Evolutionary conservation across 192 early-diverging fungal species (phyloP), one percentile per base, ranked within the genome.

Genomic region (Linnemannia hyalina): DNA sequence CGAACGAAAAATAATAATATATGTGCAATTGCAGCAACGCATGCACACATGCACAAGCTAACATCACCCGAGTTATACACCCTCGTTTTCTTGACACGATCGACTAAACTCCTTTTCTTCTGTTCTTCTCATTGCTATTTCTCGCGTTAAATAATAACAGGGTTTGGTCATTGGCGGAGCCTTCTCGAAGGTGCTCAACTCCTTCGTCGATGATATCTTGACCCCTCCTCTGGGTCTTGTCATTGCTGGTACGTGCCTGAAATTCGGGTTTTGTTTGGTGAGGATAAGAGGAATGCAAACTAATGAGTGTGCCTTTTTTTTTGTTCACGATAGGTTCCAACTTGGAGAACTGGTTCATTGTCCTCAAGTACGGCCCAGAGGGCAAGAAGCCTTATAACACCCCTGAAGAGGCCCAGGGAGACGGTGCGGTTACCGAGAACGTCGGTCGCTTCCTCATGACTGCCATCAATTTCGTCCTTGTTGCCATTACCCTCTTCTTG

Each of bases 151-250:
- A 63, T 38, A 73, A 69, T 36, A 9, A 73, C 52, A 80, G 85
- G 88, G 88, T 89, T 79, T 89, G n/a, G 82, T 89, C 55, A 80
- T 89, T 80, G 88, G 88, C 0, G 76, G 82, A 22, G 88, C 85
- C 4, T 89, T 89, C 82, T 87, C 88, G 22, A 76, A 55, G 13
- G 77, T 87, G 29, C 76, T 89, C 68, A 57, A 69, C 35, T 84
- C 82, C 26, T 87, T 89, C 35, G 88, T 89, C 29, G 85, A 81
- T 70, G 89, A 89, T 70, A 89, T 89, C 75, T 72, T 87, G 73
- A 81, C 80, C 23, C 89, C 89, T 77, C 89, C 89, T 20, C 65
- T 89, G 57, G 89, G 89, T 87, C 81, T 89, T 23, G 13, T 89
- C 41, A 80, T 89, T 76, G 70, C 81, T 35, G 89, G 88, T 89